Percentiles rank a stretch among this genome's conserved stretches.
Conservation (phyloP, 2,329 filamentous ascomycete genomes). For the Triangularia verruculosa region DNA sequence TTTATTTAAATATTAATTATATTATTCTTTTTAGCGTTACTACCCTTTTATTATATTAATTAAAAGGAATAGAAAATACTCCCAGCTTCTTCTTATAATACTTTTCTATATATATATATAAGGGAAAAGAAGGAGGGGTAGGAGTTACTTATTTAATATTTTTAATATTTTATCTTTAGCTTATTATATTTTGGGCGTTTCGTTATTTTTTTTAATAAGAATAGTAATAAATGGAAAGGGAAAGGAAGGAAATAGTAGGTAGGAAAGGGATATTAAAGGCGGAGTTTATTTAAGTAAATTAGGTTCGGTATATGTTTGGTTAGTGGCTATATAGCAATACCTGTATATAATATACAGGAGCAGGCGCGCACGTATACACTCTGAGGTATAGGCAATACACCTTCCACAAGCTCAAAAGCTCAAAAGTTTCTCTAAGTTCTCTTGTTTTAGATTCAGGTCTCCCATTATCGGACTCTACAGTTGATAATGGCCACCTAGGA, state of each 20-base stretch:
- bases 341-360: neutral
- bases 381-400: too few species aligned
- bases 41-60: neutral
- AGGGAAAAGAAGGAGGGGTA: neutral
- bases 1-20: neutral
- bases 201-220: neutral
- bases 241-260: neutral
- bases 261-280: neutral
- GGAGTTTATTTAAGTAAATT: neutral
- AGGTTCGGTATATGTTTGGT: neutral
- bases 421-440: too few species aligned
- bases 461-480: too few species aligned
- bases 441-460: too few species aligned
- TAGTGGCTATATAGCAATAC: neutral
- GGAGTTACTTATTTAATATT: too few species aligned
- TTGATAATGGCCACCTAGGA: too few species aligned
- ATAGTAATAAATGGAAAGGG: neutral
- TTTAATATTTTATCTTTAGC: neutral
- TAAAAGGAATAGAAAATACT: neutral
- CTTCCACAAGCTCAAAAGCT: too few species aligned
- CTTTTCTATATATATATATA: neutral
- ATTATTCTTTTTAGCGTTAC: neutral
- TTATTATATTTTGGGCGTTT: too few species aligned
- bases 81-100: constrained; percentile 3
- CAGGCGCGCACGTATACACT: neutral